These are phyloP conservation scores for Heterobasidion occidentale DNA, from an alignment of 1,284 basidiomycete species.

Conservation along the genomic window DNA sequence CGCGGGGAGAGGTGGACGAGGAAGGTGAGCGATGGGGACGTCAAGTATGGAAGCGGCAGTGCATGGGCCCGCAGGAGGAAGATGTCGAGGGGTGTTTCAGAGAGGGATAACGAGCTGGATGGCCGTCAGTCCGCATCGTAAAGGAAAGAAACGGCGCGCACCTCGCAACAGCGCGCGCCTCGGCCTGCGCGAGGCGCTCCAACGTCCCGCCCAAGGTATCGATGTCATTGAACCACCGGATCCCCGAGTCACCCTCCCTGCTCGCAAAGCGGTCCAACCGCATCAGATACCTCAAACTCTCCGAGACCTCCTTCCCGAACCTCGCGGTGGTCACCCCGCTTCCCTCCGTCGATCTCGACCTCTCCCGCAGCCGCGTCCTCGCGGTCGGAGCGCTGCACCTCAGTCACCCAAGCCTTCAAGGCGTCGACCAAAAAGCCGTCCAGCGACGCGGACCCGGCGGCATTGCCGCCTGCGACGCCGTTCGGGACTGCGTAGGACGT, in stretches of 20 bases:
- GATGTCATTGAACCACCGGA: constrained; percentile 67
- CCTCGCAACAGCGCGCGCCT: constrained; percentile 45
- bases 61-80: constrained; percentile 56
- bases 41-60: constrained; percentile 61
- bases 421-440: constrained; percentile 52
- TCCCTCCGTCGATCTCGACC: neutral
- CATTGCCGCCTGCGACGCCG: constrained; percentile 26
- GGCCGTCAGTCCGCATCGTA: too few relatives aligned
- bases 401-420: constrained; percentile 46
- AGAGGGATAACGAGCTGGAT: neutral
- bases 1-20: constrained; percentile 60
- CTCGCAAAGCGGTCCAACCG: constrained; percentile 58
- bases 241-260: constrained; percentile 51
- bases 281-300: constrained; percentile 63
- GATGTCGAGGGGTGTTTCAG: constrained; percentile 51
- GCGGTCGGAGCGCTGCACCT: constrained; percentile 52
- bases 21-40: constrained; percentile 61
- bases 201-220: constrained; percentile 42
- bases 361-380: neutral
- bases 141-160: constrained; percentile 23
- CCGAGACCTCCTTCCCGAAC: constrained; percentile 37
- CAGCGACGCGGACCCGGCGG: constrained; percentile 35
- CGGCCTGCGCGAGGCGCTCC: constrained; percentile 41
- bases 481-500: constrained; percentile 64
- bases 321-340: constrained; percentile 30